Base-by-base conservation (phyloP, 2,329 filamentous ascomycete genomes). In the Elsinoe australis region DNA sequence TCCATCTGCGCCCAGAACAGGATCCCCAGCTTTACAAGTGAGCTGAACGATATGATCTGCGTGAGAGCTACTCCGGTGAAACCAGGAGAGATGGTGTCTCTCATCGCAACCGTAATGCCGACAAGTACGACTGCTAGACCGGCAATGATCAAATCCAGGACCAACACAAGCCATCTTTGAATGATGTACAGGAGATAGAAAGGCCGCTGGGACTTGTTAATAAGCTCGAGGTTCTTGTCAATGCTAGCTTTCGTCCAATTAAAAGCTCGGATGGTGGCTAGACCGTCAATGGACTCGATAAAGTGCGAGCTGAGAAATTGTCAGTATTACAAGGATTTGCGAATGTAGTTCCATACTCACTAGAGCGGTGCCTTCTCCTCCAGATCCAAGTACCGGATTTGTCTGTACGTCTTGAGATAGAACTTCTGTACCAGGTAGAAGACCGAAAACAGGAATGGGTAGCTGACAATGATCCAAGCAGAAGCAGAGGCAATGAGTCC, bases 1-100 rank as follows among this genome's bases (percentile, higher is more conserved):
- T 79, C 76, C 10, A 79, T 60, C 36, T 69, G 66, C 0, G 75
- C 78, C 74, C 74, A 79, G 42, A 67, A 71, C 0, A 65, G 59
- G 3, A 74, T 64, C n/a, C 75, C 56, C 3, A 71, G 56, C 52
- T 71, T 72, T 51, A 77, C 63, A 47, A 65, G 69, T 34, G 71
- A 66, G 34, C 69, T 74, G 57, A 78, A 74, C 12, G 67, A 61
- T 17, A 77, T 69, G 33, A 76, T 65, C 47, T 74, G 75, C 14
- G 74, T 59, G 5, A 78, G 59, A 0, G 71, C 71, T 5, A 77
- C 66, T 49, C 74, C 74, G 5, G 75, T 67, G 34, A 69, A 69
- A 17, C 71, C 72, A 3, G 69, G 65, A 32, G 64, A 67, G 7
- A 73, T 60, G 10, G 63, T 66, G 3, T 67, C 66, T 29, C 60